Base-by-base conservation (phyloP, 208 protist genomes). In the Trypanosoma mega region DNA sequence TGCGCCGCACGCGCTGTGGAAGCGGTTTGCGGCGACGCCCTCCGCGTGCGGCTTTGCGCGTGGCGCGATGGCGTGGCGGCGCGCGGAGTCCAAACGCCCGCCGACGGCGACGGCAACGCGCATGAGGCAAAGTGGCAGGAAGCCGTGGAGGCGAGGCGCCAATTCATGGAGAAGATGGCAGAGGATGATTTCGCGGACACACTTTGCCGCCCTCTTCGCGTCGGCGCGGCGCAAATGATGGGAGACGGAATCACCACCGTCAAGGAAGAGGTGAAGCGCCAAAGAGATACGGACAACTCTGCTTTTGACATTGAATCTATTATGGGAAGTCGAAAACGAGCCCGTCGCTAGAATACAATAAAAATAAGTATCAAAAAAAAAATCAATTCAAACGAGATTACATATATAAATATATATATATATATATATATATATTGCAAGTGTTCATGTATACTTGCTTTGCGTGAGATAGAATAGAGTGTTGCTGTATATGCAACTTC, bases 281-380 rank as follows among this genome's bases (percentile, higher is more conserved):
- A 73, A 47, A 65, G 76, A 9, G 67, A 80, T 39, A 51, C 50
- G 2, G 80, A 86, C 49, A 69, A 12, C 12, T 37, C 54, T 9
- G 55, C 63, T 26, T 85, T 91, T 47, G 80, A 75, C 50, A 68
- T 87, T 24, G 78, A 82, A 34, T 71, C 79, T 1, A 85, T 87
- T 37, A 43, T 79, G 0, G 69, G 78, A 1, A 23, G 67, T 3
- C 68, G 68, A 20, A 76, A 65, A 54, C 57, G 57, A 26, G 46
- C 41, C 37, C 20, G 46, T 18, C 41, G 49, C 0, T 63, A 56
- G 27, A 60, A 14, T 43, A 43, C 11, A 63, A 23, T 16, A 62
- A 45, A 53, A 18, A 53, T 1, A 36, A 23, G 21, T 6, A 36
- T 12, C 7, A 6, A 18, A 5, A 34, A 47, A 3, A 49, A 36